Evolutionary conservation across 169 alveolate genomes (phyloP), one percentile per base, ranked within the genome.

Genomic region (Plasmodium fragile): DNA sequence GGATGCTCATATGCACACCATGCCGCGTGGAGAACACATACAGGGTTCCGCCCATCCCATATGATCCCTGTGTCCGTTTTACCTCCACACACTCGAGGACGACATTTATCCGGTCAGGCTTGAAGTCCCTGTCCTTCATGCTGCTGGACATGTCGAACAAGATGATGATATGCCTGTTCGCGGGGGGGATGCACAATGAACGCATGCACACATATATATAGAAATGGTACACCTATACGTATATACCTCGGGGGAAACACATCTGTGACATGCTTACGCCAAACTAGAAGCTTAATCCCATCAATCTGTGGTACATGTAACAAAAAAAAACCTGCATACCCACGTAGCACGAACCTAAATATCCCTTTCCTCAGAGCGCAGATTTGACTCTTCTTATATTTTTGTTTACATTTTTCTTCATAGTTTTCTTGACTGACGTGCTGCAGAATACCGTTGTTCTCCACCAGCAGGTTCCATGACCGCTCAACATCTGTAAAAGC

Each of bases 381-480:
- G 69, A 11, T 43, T 45, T 49, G 82, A 32, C 22, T 83, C 72
- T 39, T 72, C 52, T 45, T 81, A 49, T 55, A 84, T 45, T 70
- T 93, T 49, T 83, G 82, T 43, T 41, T 65, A 28, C n/a, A 41
- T 41, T 82, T 82, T 71, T 92, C 95, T 92, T 80, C 81, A 13
- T 13, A 16, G 13, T 81, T 92, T 52, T 92, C 93, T 71, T 93
- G 96, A 92, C 81, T 95, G 77, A 55, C 92, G 73, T 95, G 96
- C 39, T 96, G 97, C 71, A 96, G 70, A 7, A 93, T 94, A 18
- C 97, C 97, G 75, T 96, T 96, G 83, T 96, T 96, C 73, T 96
- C 97, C 11, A 96, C 96, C 49, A 96, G 95, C 59, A 94, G 93
- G 45, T 96, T 96, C 97, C 97, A 96, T 41, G 97, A 95, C 59